Conservation (phyloP, 2,329 filamentous ascomycete genomes). For the Botrytis aclada region DNA sequence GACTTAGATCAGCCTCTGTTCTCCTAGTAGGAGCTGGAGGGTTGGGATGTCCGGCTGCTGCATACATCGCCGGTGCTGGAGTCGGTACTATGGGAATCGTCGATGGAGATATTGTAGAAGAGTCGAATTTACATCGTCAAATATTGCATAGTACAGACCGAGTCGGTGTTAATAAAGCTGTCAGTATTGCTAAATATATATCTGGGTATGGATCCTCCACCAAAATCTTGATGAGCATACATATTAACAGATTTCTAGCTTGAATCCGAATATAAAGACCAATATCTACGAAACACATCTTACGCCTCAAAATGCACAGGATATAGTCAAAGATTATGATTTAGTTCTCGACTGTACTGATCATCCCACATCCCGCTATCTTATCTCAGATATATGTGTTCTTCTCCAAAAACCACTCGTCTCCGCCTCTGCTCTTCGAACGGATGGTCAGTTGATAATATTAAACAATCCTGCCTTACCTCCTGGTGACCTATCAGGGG, state of each 20-base stretch:
- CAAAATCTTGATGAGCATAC: neutral
- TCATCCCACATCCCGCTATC: constrained; percentile 84
- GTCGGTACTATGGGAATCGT: constrained; percentile 79
- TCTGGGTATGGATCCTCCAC: constrained; percentile 44
- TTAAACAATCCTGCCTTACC: constrained; percentile 74
- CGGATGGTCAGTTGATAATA: constrained; percentile 85
- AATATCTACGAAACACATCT: constrained; percentile 62
- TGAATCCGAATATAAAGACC: constrained; percentile 72
- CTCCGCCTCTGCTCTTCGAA: constrained; percentile 84
- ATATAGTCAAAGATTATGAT: constrained; percentile 69
- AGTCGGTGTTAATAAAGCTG: constrained; percentile 75
- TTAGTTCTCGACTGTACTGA: constrained; percentile 93
- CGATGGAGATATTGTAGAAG: constrained; percentile 84
- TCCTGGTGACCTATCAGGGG: constrained; percentile 55
- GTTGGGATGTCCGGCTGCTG: constrained; percentile 84
- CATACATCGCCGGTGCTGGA: constrained; percentile 89
- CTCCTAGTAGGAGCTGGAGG: constrained; percentile 86
- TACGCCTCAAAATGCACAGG: constrained; percentile 62
- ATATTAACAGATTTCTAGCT: constrained; percentile 41
- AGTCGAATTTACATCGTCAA: constrained; percentile 90
- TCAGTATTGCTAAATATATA: constrained; percentile 66
- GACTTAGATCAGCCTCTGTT: constrained; percentile 66
- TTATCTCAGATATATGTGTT: constrained; percentile 88
- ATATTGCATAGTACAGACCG: constrained; percentile 71
- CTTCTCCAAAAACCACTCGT: constrained; percentile 75